Base-by-base conservation (phyloP, 805 yeast species). In the Hanseniaspora mollemarum region DNA sequence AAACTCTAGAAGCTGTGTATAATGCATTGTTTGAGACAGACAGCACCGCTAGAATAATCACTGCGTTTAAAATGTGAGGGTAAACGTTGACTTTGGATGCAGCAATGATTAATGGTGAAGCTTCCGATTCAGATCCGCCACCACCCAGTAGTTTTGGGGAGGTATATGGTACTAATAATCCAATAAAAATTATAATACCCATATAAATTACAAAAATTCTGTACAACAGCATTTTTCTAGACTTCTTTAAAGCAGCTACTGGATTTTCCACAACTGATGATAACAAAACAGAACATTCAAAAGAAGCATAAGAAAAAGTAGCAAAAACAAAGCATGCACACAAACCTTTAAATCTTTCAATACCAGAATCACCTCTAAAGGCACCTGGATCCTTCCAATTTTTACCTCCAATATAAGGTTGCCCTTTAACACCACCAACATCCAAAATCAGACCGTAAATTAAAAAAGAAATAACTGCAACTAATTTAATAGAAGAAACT, bases 21-120 rank as follows among this genome's bases (percentile, higher is more conserved):
- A 84, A 71, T 65, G 81, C 87, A 1, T 87, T 81, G 68, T 83
- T 85, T 10, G 83, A 80, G 43, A 94, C 94, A 8, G 90, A 82
- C 62, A 84, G 75, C 52, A 85, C 87, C 56, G 84, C 81, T 37
- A 83, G 65, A 60, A 87, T 66, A 57, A 87, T 81, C 62, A 85
- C 79, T 2, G 81, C 90, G 63, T 87, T 87, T 60, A 87, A 71
- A 44, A 87, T 73, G 57, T 81, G 83, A 32, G 87, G 87, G 54
- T 86, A 68, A 0, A 77, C 88, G 7, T 62, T 59, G 55, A 85
- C 83, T 54, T 74, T 74, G 59, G 24, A 75, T 18, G 44, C 44
- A 25, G 53, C 78, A 54, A 74, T 63, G 38, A 74, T 76, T 51
- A 71, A 73, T 1, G 79, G 77, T 13, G 74, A 69, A 2, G 75